A percentile compares a stretch with the other conserved stretches of the same genome.
phyloP scores from a whole-genome alignment of 768 basidiomycete genomes.

The Dictyophora rubrovolvata region DNA sequence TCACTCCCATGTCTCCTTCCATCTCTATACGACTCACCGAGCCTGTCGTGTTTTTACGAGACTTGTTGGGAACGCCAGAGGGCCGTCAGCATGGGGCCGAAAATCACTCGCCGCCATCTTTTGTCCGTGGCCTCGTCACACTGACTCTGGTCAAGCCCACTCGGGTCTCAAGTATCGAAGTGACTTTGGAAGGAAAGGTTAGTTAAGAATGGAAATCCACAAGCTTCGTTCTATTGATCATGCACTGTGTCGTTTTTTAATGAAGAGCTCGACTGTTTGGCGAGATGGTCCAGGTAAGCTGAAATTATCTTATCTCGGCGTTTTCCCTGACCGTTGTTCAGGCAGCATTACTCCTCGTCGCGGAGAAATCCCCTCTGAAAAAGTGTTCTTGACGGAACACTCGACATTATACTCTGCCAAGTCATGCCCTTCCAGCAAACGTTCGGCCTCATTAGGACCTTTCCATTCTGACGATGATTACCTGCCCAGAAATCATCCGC shows the following conservation, averaged over 20 bases:
- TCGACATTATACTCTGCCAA: constrained; percentile 66
- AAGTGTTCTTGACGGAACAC: constrained; percentile 59
- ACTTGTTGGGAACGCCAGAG: constrained; percentile 21
- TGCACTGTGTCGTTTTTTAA: neutral
- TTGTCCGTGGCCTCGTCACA: constrained; percentile 57
- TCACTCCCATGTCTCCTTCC: constrained; percentile 9
- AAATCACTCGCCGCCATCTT: constrained; percentile 39
- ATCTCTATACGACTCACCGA: constrained; percentile 58
- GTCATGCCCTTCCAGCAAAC: constrained; percentile 29
- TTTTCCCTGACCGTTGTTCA: neutral
- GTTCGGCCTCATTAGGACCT: constrained; percentile 39
- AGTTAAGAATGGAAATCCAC: neutral
- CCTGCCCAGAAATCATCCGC: constrained; percentile 25
- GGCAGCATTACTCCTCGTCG: constrained; percentile 54
- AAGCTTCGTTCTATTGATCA: neutral
- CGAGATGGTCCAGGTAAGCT: constrained; percentile 58
- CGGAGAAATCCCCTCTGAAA: constrained; percentile 70
- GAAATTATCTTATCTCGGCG: constrained; percentile 7
- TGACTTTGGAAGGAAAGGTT: constrained; percentile 58
- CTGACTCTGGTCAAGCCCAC: constrained; percentile 65
- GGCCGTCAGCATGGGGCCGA: constrained; percentile 22
- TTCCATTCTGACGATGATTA: constrained; percentile 26
- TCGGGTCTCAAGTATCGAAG: constrained; percentile 75
- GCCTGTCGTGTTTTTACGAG: constrained; percentile 60
- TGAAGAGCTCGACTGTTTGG: constrained; percentile 55